Conservation (phyloP, 805 yeast genomes). For the Sporopachydermia quercuum region DNA sequence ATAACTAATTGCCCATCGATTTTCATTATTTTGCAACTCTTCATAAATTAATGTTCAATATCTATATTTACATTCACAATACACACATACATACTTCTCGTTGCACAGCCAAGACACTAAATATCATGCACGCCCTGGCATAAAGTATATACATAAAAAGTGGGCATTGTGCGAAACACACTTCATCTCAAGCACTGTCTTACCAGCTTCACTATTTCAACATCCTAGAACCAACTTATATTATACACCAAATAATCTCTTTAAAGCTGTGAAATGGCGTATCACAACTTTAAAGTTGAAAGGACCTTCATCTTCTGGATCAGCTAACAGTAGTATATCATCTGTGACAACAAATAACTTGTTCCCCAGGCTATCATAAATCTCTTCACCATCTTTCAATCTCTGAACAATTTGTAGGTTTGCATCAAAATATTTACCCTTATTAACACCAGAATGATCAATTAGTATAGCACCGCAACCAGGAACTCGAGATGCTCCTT, state of each 20-base stretch:
- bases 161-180: too few species aligned
- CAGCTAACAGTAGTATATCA: neutral
- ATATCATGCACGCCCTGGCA: too few species aligned
- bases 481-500: neutral
- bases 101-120: too few species aligned
- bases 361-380: neutral
- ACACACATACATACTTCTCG: too few species aligned
- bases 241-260: neutral
- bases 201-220: too few species aligned
- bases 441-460: neutral
- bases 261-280: neutral
- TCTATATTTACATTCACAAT: too few species aligned
- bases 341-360: neutral
- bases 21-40: too few species aligned
- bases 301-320: neutral
- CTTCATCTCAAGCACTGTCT: too few species aligned
- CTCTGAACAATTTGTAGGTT: neutral
- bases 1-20: too few species aligned
- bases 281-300: neutral
- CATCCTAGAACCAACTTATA: too few species aligned
- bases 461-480: neutral
- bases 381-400: constrained; percentile 1
- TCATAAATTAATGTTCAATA: too few species aligned
- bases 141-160: too few species aligned
- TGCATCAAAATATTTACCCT: neutral